Conservation (phyloP, 176 grass and related monocot genomes). For the Metroxylon sagu region DNA sequence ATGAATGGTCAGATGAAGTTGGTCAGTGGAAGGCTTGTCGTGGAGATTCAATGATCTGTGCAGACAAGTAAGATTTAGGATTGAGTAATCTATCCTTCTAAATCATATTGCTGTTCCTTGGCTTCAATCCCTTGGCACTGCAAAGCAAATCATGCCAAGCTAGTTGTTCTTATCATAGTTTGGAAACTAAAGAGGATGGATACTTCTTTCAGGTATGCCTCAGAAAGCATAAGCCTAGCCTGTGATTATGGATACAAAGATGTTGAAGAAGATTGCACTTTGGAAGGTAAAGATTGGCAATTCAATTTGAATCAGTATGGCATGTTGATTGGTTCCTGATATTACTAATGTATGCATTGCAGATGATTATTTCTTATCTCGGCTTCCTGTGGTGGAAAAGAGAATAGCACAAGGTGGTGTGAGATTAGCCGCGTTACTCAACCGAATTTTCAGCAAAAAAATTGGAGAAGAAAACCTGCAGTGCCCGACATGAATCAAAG, state of each 20-base stretch:
- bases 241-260: conserved; percentile 45
- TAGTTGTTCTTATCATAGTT: too few relatives aligned
- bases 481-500: too few relatives aligned
- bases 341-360: too few relatives aligned
- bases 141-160: too few relatives aligned
- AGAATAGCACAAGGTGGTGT: conserved; percentile 49
- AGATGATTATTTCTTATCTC: conserved; percentile 26
- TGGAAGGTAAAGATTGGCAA: conserved; percentile 23
- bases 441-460: conserved; percentile 27
- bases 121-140: too few relatives aligned
- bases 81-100: too few relatives aligned
- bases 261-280: conserved; percentile 32
- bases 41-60: conserved; percentile 24
- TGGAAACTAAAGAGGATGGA: neutral
- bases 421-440: conserved; percentile 33
- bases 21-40: conserved; percentile 44
- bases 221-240: conserved; percentile 31
- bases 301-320: too few relatives aligned
- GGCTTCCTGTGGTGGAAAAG: conserved; percentile 40
- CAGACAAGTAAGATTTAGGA: conserved; percentile 22
- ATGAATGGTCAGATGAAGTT: conserved; percentile 35
- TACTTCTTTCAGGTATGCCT: conserved; percentile 31
- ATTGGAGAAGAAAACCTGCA: neutral
- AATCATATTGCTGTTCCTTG: too few relatives aligned
- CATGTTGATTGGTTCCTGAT: too few relatives aligned